Evolutionary conservation across 345 rosid genomes (phyloP).

Genomic region (Limnanthes douglasii): DNA sequence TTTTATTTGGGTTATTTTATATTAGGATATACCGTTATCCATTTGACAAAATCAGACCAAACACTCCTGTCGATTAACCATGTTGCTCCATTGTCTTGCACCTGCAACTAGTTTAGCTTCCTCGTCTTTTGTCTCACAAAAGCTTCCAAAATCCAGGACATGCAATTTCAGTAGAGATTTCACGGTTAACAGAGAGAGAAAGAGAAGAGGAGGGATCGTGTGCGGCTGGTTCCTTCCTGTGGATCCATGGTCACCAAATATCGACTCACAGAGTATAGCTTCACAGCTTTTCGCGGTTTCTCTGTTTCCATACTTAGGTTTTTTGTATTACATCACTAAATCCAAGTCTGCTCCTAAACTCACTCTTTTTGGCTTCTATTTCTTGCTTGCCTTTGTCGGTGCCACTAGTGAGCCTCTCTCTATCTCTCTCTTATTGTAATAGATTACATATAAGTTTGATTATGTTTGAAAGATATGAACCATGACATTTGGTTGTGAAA

Average conservation of each 20-base stretch:
- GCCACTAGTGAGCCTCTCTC: constrained; percentile 56
- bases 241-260: constrained; percentile 78
- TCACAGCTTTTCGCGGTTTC: constrained; percentile 71
- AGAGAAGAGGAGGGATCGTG: constrained; percentile 16
- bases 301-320: constrained; percentile 75
- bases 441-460: too few relatives aligned
- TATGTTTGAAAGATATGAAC: neutral
- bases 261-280: constrained; percentile 72
- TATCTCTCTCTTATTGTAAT: too few relatives aligned
- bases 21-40: too few relatives aligned
- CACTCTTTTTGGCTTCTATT: constrained; percentile 87
- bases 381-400: constrained; percentile 82
- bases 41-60: too few relatives aligned
- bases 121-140: constrained; percentile 9
- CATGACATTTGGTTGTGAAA: too few relatives aligned
- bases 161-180: constrained; percentile 6
- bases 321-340: constrained; percentile 80
- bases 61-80: too few relatives aligned
- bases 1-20: too few relatives aligned
- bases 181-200: constrained; percentile 4
- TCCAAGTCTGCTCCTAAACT: constrained; percentile 76
- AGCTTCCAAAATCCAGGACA: constrained; percentile 6
- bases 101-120: constrained; percentile 7
- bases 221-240: constrained; percentile 50
- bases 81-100: too few relatives aligned